These are phyloP conservation scores for Neopestalotiopsis rosae DNA, from an alignment of 2,329 filamentous ascomycete species.

Conservation along the genomic window DNA sequence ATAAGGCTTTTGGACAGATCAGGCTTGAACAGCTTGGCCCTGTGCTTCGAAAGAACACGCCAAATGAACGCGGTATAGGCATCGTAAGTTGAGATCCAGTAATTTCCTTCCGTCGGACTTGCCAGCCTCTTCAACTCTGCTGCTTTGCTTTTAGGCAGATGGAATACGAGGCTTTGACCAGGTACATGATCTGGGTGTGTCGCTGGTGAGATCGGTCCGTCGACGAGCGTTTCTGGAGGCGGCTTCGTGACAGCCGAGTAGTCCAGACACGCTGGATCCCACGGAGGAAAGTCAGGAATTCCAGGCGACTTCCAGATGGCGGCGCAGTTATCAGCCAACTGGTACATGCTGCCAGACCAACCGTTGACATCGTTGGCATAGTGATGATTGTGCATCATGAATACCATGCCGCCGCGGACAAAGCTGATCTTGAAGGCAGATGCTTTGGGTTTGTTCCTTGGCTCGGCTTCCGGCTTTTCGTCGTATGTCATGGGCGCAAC, in stretches of 20 bases:
- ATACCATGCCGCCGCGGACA: slow-evolving; percentile 45
- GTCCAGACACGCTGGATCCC: slow-evolving; percentile 4
- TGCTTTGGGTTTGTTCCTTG: slow-evolving; percentile 36
- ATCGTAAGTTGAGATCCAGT: slow-evolving; percentile 15
- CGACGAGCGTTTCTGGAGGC: background rate
- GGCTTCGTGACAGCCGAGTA: background rate
- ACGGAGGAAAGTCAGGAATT: background rate
- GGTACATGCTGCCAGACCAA: slow-evolving; percentile 34
- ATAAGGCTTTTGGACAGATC: background rate
- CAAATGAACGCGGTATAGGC: slow-evolving; percentile 36
- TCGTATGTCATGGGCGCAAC: slow-evolving; percentile 44
- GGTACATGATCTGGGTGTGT: background rate
- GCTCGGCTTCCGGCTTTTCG: slow-evolving; percentile 43
- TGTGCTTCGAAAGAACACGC: slow-evolving; percentile 39
- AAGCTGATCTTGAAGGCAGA: slow-evolving; percentile 48
- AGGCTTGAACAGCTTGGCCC: background rate
- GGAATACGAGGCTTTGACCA: background rate
- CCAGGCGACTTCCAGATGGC: background rate
- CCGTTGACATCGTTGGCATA: slow-evolving; percentile 49
- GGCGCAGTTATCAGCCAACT: slow-evolving; percentile 10
- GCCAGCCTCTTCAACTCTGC: background rate
- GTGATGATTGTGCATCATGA: slow-evolving; percentile 49
- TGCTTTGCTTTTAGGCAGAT: slow-evolving; percentile 13
- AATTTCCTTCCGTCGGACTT: background rate
- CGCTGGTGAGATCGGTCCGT: background rate